Conservation (phyloP, 495 filamentous ascomycete species). For the Aspergillus biplanus region DNA sequence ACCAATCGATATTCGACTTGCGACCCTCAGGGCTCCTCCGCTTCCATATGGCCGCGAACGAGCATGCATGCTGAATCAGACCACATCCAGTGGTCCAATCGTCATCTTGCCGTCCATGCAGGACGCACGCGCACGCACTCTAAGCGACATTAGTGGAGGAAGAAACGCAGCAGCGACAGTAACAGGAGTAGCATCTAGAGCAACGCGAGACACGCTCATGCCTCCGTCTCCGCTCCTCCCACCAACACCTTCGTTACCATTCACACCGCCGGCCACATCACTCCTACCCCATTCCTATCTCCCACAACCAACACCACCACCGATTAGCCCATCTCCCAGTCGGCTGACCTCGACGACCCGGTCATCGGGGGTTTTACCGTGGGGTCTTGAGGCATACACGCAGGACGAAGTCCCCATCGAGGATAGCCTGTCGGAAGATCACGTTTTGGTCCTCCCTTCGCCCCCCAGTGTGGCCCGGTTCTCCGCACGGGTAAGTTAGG, state of each 20-base stretch:
- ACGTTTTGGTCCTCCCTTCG: conserved; percentile 15
- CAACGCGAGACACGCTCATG: background rate
- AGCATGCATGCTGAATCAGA: conserved; percentile 1
- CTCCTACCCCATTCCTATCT: background rate
- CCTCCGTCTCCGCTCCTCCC: conserved; percentile 15
- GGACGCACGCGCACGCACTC: background rate
- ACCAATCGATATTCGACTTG: background rate
- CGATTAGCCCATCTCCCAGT: conserved; percentile 2
- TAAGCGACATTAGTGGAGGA: background rate
- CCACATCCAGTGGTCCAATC: background rate
- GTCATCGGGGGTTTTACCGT: conserved; percentile 14
- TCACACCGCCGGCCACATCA: no score
- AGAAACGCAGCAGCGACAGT: background rate
- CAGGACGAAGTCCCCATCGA: background rate
- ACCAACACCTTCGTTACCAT: conserved; percentile 2
- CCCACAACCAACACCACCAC: background rate
- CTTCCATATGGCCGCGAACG: background rate
- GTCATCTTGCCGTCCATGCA: conserved; percentile 4
- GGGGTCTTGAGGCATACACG: conserved; percentile 8
- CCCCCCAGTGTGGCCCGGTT: conserved; percentile 13
- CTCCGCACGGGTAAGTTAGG: conserved; percentile 7
- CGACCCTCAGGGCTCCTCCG: background rate
- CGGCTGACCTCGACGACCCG: conserved; percentile 10
- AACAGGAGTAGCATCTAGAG: background rate
- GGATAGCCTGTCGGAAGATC: conserved; percentile 15